Base-by-base conservation (phyloP, 192 early-diverging fungal species). In the Podila epicladia region DNA sequence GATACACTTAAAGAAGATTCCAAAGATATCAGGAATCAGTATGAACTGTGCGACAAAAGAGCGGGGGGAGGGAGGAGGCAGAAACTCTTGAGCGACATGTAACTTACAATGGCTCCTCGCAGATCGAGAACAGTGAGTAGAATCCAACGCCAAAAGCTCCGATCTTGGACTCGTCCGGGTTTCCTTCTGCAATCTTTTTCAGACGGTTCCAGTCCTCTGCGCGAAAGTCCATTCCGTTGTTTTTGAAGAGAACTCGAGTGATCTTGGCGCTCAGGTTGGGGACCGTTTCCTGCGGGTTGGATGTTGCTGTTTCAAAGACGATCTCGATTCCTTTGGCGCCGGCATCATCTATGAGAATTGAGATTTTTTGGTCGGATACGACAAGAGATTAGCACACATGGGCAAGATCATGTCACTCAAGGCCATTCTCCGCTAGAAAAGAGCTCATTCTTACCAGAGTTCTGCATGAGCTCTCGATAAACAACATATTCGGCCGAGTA, bases 111-210 rank as follows among this genome's bases (percentile, higher is more conserved):
- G 96, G 96, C 62, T 93, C 91, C 71, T 97, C 96, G 62, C 93
- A 94, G 12, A 97, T 92, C 11, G 93, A 93, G 80, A 97, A 97
- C 50, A 97, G 82, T 24, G 91, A 93, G 74, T 96, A 97, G 28
- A 76, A 76, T 67, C 70, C 70, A 20, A 82, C 71, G 51, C 72
- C 65, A 50, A 82, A 82, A 8, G 82, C 70, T 17, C 77, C 77
- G 38, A 74, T 73, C 73, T 86, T 86, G 28, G 74, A 70, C 64
- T 92, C 91, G 80, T 94, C 95, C 19, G 95, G 96, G 79, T 97
- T 97, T 65, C 96, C 96, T 82, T 96, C 94, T 19, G 96, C 96
- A 85, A 97, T 96, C 67, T 91, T 92, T 51, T 92, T 87, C 31
- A 97, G 71, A 24, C 96, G 77, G 19, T 85, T 82, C 95, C 95